Evolutionary conservation across 805 yeast genomes (phyloP).

Genomic region (Tetrapisispora arboricola): DNA sequence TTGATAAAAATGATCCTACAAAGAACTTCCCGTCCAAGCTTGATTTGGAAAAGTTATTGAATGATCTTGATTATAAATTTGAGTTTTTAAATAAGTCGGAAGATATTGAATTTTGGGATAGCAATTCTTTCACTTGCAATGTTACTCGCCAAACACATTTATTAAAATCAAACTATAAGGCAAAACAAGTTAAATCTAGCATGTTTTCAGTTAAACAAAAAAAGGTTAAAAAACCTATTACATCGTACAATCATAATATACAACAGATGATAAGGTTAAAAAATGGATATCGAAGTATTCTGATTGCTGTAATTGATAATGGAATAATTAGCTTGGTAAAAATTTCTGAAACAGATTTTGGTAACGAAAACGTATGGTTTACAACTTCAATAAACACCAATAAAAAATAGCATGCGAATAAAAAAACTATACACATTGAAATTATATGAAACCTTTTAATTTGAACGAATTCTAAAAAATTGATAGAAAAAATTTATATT

Average conservation of each 20-base stretch:
- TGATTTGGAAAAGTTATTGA: slow-evolving; percentile 33
- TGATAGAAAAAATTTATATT: no score
- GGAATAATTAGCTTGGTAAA: slow-evolving; percentile 65
- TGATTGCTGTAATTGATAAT: slow-evolving; percentile 61
- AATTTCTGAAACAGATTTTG: slow-evolving; percentile 42
- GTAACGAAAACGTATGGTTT: slow-evolving; percentile 29
- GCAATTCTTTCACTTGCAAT: slow-evolving; percentile 12
- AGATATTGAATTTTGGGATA: slow-evolving; percentile 15
- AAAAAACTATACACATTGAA: not conserved
- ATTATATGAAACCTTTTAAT: no score
- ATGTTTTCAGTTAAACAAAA: not conserved
- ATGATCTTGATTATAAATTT: slow-evolving; percentile 24
- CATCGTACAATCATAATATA: slow-evolving; percentile 11
- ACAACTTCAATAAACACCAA: slow-evolving; percentile 5
- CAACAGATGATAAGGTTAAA: slow-evolving; percentile 36
- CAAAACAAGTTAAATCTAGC: slow-evolving; percentile 2
- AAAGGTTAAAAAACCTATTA: slow-evolving; percentile 10
- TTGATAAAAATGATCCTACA: slow-evolving; percentile 33
- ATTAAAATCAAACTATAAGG: slow-evolving; percentile 5
- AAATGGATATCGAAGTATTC: slow-evolving; percentile 41
- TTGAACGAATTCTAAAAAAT: no score
- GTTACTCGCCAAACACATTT: slow-evolving; percentile 8
- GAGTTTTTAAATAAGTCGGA: slow-evolving; percentile 25
- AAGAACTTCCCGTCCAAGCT: slow-evolving; percentile 37
- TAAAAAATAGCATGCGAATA: no score